Evolutionary conservation across 495 filamentous ascomycete genomes (phyloP).

Genomic region (Thermothielavioides terrestris): DNA sequence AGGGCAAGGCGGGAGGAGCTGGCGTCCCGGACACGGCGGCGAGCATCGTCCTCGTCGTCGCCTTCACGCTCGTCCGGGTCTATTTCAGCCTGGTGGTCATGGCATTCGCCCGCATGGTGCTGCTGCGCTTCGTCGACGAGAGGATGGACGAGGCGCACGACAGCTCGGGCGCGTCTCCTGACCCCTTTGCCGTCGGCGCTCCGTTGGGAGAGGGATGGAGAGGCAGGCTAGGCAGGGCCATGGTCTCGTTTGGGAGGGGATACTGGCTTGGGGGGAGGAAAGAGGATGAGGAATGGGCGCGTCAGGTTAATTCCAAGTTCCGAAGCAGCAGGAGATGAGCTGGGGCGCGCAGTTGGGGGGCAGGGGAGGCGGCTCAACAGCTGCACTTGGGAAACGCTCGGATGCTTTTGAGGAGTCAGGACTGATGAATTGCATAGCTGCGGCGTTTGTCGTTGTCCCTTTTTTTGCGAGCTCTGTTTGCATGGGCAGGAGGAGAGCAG

Average conservation of each 20-base stretch:
- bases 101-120: constrained; percentile 63
- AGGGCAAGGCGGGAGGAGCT: constrained; percentile 32
- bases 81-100: constrained; percentile 77
- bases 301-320: constrained; percentile 50
- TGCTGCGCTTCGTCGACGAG: constrained; percentile 52
- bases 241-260: constrained; percentile 58
- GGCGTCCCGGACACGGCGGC: constrained; percentile 62
- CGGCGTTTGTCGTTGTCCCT: not conserved
- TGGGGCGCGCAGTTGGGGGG: not conserved
- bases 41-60: constrained; percentile 62
- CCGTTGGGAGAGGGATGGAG: constrained; percentile 67
- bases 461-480: not conserved
- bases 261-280: constrained; percentile 62
- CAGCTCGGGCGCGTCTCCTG: constrained; percentile 44
- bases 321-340: constrained; percentile 16
- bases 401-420: too few relatives aligned
- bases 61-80: constrained; percentile 60
- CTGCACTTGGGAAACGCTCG: too few relatives aligned
- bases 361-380: not conserved
- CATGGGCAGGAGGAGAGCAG: not conserved
- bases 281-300: constrained; percentile 52
- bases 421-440: not conserved
- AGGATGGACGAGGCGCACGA: constrained; percentile 29
- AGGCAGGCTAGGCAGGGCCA: constrained; percentile 60
- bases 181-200: constrained; percentile 60